Conservation (phyloP, 495 filamentous ascomycete species). For the Bacidia rubella region DNA sequence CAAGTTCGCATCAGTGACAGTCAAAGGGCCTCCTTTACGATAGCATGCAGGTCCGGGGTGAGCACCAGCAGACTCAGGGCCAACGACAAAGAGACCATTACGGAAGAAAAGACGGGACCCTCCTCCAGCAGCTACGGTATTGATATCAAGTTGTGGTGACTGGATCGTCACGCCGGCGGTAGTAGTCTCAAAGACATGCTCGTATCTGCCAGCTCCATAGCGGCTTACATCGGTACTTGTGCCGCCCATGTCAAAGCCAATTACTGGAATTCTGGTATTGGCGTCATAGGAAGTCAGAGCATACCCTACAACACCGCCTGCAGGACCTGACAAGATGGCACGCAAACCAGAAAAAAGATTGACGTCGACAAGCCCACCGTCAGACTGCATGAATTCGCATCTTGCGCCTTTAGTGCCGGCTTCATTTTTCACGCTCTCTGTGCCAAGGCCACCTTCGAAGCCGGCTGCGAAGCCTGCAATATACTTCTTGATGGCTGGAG, state of each 20-base stretch:
- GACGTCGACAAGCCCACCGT: constrained; percentile 43
- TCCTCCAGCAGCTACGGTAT: constrained; percentile 90
- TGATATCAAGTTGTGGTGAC: constrained; percentile 91
- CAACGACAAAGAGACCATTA: constrained; percentile 93
- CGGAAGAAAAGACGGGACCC: constrained; percentile 80
- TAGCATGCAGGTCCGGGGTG: constrained; percentile 94
- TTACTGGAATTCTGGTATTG: constrained; percentile 74
- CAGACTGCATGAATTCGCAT: constrained; percentile 43
- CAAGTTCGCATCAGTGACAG: constrained; percentile 89
- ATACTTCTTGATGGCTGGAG: constrained; percentile 90
- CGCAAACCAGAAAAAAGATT: constrained; percentile 43
- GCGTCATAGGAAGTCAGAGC: constrained; percentile 86
- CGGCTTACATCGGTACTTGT: constrained; percentile 91
- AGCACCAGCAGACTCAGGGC: constrained; percentile 83
- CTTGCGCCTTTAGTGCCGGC: constrained; percentile 50
- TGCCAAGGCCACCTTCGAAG: constrained; percentile 40
- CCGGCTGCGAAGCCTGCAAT: constrained; percentile 70
- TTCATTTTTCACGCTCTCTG: constrained; percentile 33
- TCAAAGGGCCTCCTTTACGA: constrained; percentile 81
- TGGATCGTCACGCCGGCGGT: constrained; percentile 93
- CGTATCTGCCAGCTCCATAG: constrained; percentile 78
- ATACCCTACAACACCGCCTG: constrained; percentile 76
- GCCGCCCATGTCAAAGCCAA: constrained; percentile 95
- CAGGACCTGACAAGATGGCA: constrained; percentile 47
- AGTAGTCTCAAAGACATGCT: constrained; percentile 95